Evolutionary conservation across 2,329 filamentous ascomycete genomes (phyloP), one percentile per base, ranked within the genome.

Genomic region (Fusarium sp.): DNA sequence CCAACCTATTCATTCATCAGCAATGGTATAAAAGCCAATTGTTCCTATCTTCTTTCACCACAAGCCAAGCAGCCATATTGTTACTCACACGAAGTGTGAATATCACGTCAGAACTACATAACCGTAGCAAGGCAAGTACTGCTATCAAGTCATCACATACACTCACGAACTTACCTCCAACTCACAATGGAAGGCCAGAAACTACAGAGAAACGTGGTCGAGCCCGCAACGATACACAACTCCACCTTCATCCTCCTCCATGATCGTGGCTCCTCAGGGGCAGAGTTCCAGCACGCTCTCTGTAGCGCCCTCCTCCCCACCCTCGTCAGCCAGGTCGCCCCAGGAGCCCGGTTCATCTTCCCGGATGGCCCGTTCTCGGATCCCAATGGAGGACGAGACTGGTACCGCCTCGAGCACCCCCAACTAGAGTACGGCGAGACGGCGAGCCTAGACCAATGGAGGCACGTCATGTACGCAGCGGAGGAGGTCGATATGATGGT

Each of bases 221-320:
- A 43, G 7, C 58, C 41, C 6, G 25, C 52, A 2, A 8, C 20
- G 20, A 1, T 6, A 1, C 65, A 63, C 59, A 63, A 30, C 20
- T 14, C 18, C 56, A 73, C 61, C 43, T 66, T 73, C 14, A 66
- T 68, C 27, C 45, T 58, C 35, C 65, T 71, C 2, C 71, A 73
- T 23, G 65, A 71, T n/a, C n/a, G 23, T 3, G 54, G 8, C 11
- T 64, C 64, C 6, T 39, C 34, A 2, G 41, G 57, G 13, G 3
- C 4, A 3, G 23, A n/a, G 14, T 10, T 64, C 13, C n/a, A n/a
- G 32, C 9, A n/a, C 9, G 6, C n/a, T 6, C 58, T 72, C 11
- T 13, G 20, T 27, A n/a, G 16, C 7, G 50, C 41, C 20, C 43
- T 66, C 6, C 5, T 16, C 30, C 54, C 52, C 6, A 5, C 13